Conservation (phyloP, 306 rosid species). For the Arachis hypogaea region DNA sequence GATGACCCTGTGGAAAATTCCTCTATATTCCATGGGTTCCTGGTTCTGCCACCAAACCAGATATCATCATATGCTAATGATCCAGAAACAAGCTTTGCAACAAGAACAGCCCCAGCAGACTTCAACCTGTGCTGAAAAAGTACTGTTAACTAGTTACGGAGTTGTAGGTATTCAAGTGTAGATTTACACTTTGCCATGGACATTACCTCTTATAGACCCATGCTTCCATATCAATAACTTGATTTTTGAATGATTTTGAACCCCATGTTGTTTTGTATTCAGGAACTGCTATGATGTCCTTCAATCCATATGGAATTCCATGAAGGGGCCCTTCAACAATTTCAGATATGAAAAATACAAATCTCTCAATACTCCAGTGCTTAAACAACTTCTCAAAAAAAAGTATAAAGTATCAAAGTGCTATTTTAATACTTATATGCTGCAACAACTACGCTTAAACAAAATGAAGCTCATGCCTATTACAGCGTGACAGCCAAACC, state of each 20-base stretch:
- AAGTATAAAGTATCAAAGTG: slow-evolving; percentile 10
- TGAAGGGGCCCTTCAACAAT: slow-evolving; percentile 69
- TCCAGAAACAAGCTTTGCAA: slow-evolving; percentile 83
- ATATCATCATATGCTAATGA: slow-evolving; percentile 84
- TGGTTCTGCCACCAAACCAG: slow-evolving; percentile 87
- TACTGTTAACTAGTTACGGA: slow-evolving; percentile 29
- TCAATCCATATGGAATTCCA: slow-evolving; percentile 87
- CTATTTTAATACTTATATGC: slow-evolving; percentile 16
- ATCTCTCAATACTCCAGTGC: neutral
- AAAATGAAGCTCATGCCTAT: neutral
- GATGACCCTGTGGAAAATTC: slow-evolving; percentile 83
- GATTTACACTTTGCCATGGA: slow-evolving; percentile 20
- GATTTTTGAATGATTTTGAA: slow-evolving; percentile 68
- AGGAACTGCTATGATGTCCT: slow-evolving; percentile 85
- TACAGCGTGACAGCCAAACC: neutral
- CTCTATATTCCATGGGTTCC: slow-evolving; percentile 81
- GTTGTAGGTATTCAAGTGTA: slow-evolving; percentile 20
- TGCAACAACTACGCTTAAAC: slow-evolving; percentile 1
- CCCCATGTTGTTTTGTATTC: slow-evolving; percentile 80
- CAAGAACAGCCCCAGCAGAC: slow-evolving; percentile 73
- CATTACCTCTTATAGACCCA: slow-evolving; percentile 74
- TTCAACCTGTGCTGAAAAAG: slow-evolving; percentile 49
- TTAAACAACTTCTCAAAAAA: slow-evolving; percentile 3
- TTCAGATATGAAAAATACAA: slow-evolving; percentile 7
- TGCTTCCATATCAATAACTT: slow-evolving; percentile 67